A percentile compares a stretch with the other conserved stretches of the same genome.
Conservation (phyloP, 805 yeast genomes). For the Sugiyamaella mastotermitis region DNA sequence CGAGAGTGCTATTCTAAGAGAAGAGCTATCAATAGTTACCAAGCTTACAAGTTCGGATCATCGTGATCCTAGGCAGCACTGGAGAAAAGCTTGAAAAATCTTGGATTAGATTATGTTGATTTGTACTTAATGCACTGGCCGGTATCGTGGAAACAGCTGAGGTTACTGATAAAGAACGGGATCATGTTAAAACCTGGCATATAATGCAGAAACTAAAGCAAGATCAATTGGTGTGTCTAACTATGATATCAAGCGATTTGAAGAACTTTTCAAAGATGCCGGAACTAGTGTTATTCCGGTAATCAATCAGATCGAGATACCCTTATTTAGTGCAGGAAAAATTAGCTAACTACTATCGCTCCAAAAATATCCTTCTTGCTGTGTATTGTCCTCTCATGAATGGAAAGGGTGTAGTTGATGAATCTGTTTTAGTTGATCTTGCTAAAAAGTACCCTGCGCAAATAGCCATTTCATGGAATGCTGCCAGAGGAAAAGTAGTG, state of each 20-base stretch:
- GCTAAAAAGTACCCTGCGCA: constrained; percentile 58
- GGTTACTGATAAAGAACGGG: constrained; percentile 17
- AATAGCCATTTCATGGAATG: constrained; percentile 57
- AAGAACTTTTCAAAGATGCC: constrained; percentile 39
- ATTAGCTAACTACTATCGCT: constrained; percentile 44
- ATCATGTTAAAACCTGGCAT: constrained; percentile 52
- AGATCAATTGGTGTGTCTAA: constrained; percentile 75
- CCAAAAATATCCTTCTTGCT: constrained; percentile 50
- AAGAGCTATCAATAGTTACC: constrained; percentile 56
- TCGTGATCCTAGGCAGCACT: constrained; percentile 42
- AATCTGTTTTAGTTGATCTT: constrained; percentile 43
- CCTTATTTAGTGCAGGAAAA: constrained; percentile 63
- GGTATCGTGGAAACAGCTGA: constrained; percentile 26
- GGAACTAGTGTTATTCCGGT: constrained; percentile 48
- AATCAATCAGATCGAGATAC: constrained; percentile 68
- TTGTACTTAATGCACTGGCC: constrained; percentile 69
- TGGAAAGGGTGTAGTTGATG: constrained; percentile 44
- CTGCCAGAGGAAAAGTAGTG: constrained; percentile 52
- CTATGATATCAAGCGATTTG: constrained; percentile 48
- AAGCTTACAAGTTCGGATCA: constrained; percentile 46
- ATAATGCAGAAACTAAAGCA: constrained; percentile 53
- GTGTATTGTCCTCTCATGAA: constrained; percentile 73
- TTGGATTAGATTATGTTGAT: constrained; percentile 58
- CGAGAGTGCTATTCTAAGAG: constrained; percentile 39
- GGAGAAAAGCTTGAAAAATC: constrained; percentile 43